Percentiles rank a stretch among this genome's conserved stretches.
Conservation (phyloP, 2,329 filamentous ascomycete species). For the Karstenula rhodostoma region DNA sequence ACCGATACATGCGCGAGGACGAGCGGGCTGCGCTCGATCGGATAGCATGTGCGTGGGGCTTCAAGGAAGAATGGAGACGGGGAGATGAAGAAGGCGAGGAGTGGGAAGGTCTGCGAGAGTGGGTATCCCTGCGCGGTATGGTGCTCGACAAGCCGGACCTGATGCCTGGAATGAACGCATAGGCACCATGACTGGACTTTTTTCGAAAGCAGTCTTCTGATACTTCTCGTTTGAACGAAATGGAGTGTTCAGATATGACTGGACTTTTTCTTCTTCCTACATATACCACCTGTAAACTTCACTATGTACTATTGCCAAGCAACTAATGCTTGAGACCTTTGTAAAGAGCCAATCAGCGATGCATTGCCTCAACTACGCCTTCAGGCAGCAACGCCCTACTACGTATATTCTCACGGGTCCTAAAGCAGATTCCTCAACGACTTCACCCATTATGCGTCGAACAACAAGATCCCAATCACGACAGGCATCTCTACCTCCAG, state of each 20-base stretch:
- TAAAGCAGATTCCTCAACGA: neutral
- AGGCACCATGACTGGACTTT: neutral
- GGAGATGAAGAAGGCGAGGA: slow-evolving; percentile 92
- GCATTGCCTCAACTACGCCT: neutral
- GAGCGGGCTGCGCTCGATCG: slow-evolving; percentile 87
- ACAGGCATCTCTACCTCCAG: neutral
- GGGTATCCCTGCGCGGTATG: slow-evolving; percentile 84
- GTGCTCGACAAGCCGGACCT: slow-evolving; percentile 86
- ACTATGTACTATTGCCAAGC: slow-evolving; percentile 11
- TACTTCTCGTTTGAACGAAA: neutral
- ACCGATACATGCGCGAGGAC: slow-evolving; percentile 88
- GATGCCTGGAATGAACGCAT: slow-evolving; percentile 84
- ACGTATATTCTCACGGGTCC: neutral
- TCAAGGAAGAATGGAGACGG: slow-evolving; percentile 78
- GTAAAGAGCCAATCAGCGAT: neutral
- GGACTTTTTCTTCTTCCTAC: neutral
- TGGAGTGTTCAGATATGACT: no score
- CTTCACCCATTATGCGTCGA: neutral
- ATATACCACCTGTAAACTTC: slow-evolving; percentile 12
- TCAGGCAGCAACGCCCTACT: neutral
- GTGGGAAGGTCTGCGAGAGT: slow-evolving; percentile 86
- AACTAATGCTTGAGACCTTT: neutral
- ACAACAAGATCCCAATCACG: slow-evolving; percentile 14
- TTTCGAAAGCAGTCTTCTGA: neutral
- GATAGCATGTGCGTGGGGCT: slow-evolving; percentile 90